A percentile compares a stretch with the other conserved stretches of the same genome.
phyloP scores from a whole-genome alignment of 2,329 filamentous ascomycete genomes.

The Chrysosphaeria jannelii region DNA sequence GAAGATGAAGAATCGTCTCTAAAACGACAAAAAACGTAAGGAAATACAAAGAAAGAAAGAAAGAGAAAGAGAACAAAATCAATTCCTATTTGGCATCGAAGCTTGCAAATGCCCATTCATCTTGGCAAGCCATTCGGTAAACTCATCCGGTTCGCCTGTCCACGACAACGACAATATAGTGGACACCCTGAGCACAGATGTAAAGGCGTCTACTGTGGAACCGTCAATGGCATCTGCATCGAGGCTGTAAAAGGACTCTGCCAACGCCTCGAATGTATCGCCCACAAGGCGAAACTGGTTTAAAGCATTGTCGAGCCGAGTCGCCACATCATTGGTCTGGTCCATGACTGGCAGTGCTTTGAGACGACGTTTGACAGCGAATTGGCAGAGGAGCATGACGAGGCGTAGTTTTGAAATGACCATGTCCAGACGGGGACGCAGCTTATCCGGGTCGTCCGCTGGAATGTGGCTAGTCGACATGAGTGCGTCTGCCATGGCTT shows the following conservation, averaged over 20 bases:
- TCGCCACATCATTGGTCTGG: slow-evolving; percentile 7
- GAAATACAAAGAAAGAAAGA: slow-evolving; percentile 31
- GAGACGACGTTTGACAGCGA: slow-evolving; percentile 36
- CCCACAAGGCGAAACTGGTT: slow-evolving; percentile 26
- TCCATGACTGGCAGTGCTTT: slow-evolving; percentile 22
- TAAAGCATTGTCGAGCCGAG: slow-evolving; percentile 24
- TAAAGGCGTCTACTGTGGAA: slow-evolving; percentile 26
- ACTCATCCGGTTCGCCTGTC: slow-evolving; percentile 25
- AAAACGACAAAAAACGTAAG: slow-evolving; percentile 13
- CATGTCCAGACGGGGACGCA: slow-evolving; percentile 33
- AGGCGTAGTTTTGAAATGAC: slow-evolving; percentile 35
- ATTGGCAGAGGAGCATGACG: slow-evolving; percentile 35
- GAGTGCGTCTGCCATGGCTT: slow-evolving; percentile 33
- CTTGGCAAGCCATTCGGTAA: slow-evolving; percentile 41
- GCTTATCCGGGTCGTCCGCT: slow-evolving; percentile 26
- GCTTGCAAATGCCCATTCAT: too few relatives aligned
- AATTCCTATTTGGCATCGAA: too few relatives aligned
- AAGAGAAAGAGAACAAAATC: slow-evolving; percentile 28
- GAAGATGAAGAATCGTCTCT: too few relatives aligned
- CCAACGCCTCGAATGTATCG: slow-evolving; percentile 38
- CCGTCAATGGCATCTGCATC: slow-evolving; percentile 26
- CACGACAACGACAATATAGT: slow-evolving; percentile 27
- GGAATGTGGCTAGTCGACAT: slow-evolving; percentile 35
- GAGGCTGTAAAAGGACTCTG: slow-evolving; percentile 40
- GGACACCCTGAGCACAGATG: slow-evolving; percentile 23